phyloP scores from a whole-genome alignment of 257 asterid genomes.

The Solanum virginianum region DNA sequence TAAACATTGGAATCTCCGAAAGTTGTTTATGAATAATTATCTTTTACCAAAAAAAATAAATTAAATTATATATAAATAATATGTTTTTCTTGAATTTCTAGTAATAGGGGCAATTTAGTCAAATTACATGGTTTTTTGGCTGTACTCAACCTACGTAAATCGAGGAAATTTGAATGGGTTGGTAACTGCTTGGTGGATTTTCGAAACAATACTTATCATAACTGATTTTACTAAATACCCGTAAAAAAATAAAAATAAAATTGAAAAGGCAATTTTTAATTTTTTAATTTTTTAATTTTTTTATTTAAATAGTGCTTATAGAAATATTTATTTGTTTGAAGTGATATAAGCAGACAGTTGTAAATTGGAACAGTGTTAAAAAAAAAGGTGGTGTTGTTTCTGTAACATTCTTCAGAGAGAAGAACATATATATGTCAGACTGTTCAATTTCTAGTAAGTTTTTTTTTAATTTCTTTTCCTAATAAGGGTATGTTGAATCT shows the following conservation, averaged over 20 bases:
- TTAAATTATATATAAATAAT: not conserved
- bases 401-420: not conserved
- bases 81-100: not conserved
- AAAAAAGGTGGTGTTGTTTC: not conserved
- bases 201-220: not conserved
- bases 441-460: not conserved
- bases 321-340: not conserved
- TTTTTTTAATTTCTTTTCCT: not conserved
- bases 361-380: not conserved
- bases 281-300: no score
- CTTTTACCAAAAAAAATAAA: not conserved
- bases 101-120: not conserved
- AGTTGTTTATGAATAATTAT: not conserved
- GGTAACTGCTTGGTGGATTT: not conserved
- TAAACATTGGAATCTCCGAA: not conserved
- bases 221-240: not conserved
- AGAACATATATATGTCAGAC: not conserved
- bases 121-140: not conserved
- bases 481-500: not conserved
- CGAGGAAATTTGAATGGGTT: not conserved
- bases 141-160: not conserved
- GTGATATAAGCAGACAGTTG: not conserved
- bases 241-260: not conserved
- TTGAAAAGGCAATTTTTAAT: no score
- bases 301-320: no score